Conservation (phyloP, 1,139 yeast species). For the Geotrichum carabidarum region DNA sequence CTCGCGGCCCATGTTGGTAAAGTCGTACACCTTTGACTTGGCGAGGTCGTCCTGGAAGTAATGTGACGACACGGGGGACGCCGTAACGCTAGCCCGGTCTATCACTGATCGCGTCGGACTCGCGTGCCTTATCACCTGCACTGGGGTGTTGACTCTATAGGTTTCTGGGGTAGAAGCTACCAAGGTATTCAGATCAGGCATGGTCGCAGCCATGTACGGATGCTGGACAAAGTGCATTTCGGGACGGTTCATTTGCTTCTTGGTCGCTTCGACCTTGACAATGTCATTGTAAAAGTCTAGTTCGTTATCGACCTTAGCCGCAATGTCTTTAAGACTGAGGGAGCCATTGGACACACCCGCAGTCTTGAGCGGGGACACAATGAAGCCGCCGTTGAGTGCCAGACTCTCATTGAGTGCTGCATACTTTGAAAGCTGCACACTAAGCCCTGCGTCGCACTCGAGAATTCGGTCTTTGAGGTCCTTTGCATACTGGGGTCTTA, state of each 20-base stretch:
- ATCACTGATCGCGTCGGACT: background rate
- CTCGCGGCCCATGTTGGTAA: background rate
- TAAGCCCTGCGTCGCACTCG: slow-evolving; percentile 84
- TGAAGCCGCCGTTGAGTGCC: slow-evolving; percentile 77
- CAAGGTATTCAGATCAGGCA: background rate
- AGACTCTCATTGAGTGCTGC: slow-evolving; percentile 83
- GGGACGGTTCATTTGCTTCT: slow-evolving; percentile 33
- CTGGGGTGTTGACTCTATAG: slow-evolving; percentile 7
- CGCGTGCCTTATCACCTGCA: background rate
- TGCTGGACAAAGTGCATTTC: slow-evolving; percentile 70
- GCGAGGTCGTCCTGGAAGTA: background rate
- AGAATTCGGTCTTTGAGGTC: slow-evolving; percentile 71
- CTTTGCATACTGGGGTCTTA: slow-evolving; percentile 73
- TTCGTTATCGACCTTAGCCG: slow-evolving; percentile 75
- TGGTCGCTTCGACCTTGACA: slow-evolving; percentile 34
- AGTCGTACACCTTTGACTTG: slow-evolving; percentile 2
- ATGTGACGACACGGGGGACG: slow-evolving; percentile 3
- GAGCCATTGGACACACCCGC: slow-evolving; percentile 34
- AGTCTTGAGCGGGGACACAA: slow-evolving; percentile 62
- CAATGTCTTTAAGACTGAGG: slow-evolving; percentile 68
- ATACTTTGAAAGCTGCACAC: slow-evolving; percentile 81
- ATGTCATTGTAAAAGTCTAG: slow-evolving; percentile 71
- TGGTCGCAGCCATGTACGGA: slow-evolving; percentile 48
- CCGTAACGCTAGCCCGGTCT: background rate
- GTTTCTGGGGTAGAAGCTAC: background rate